Conservation (phyloP, 768 basidiomycete genomes). For the Suillus decipiens region DNA sequence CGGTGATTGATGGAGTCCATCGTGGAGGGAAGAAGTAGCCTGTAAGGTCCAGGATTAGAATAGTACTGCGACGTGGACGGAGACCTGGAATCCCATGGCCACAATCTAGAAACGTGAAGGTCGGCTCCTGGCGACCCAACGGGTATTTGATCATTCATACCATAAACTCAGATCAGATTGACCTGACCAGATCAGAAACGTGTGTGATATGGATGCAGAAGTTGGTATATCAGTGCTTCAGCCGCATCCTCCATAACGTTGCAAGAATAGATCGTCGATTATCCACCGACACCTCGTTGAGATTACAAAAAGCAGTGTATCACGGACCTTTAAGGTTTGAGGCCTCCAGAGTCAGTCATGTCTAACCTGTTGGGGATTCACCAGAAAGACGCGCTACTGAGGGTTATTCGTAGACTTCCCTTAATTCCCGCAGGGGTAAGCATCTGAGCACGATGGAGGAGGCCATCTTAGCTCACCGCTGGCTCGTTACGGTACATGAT, state of each 20-base stretch:
- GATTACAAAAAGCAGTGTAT: background rate
- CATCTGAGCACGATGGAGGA: background rate
- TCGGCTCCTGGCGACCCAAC: background rate
- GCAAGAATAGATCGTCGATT: slow-evolving; percentile 3
- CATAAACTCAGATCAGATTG: background rate
- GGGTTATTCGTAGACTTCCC: background rate
- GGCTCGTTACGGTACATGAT: background rate
- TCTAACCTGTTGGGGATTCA: background rate
- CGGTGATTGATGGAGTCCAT: background rate
- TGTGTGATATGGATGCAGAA: background rate
- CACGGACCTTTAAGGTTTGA: background rate
- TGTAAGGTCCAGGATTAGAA: background rate
- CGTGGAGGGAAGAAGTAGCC: background rate
- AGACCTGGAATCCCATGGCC: background rate
- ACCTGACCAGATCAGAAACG: background rate
- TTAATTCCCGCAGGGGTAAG: background rate
- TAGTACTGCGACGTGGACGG: background rate
- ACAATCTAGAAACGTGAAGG: background rate
- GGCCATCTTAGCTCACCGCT: background rate
- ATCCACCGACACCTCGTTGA: background rate
- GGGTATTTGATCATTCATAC: background rate
- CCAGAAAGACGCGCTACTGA: background rate
- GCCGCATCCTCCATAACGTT: background rate
- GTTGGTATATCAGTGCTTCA: background rate
- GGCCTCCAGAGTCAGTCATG: too few species aligned